A percentile compares a stretch with the other conserved stretches of the same genome.
These are phyloP conservation scores for Xylaria sp. DNA, from an alignment of 2,329 filamentous ascomycete genomes.

Conservation along the genomic window DNA sequence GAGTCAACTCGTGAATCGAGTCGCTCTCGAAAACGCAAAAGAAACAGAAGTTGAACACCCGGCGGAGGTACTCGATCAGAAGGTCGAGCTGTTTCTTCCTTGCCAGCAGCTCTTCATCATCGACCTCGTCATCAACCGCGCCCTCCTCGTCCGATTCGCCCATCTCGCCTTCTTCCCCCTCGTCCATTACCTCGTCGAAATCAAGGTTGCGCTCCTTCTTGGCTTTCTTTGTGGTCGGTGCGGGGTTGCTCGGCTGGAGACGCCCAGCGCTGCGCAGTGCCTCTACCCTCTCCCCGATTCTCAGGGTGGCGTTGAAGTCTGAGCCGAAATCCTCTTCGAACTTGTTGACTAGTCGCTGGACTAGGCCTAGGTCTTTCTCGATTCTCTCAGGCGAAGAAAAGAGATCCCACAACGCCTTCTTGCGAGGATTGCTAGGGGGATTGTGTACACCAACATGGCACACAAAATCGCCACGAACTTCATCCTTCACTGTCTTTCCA, in stretches of 20 bases:
- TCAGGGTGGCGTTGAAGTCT: slow-evolving; percentile 74
- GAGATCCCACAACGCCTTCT: slow-evolving; percentile 95
- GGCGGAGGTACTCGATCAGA: slow-evolving; percentile 91
- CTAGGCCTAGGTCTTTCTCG: slow-evolving; percentile 84
- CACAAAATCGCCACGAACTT: slow-evolving; percentile 91
- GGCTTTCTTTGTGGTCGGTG: slow-evolving; percentile 60
- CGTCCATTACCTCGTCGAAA: slow-evolving; percentile 64
- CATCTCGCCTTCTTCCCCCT: slow-evolving; percentile 65
- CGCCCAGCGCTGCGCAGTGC: slow-evolving; percentile 75
- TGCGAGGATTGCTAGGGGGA: slow-evolving; percentile 80
- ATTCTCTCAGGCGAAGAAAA: slow-evolving; percentile 94
- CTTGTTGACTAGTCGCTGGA: slow-evolving; percentile 78
- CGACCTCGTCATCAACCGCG: slow-evolving; percentile 77
- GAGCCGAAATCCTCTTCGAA: slow-evolving; percentile 83
- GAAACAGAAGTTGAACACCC: slow-evolving; percentile 99
- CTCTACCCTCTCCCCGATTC: slow-evolving; percentile 86
- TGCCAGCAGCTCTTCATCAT: slow-evolving; percentile 84
- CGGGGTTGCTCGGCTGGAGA: slow-evolving; percentile 67
- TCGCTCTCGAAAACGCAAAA: slow-evolving; percentile 99
- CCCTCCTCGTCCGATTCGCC: slow-evolving; percentile 83
- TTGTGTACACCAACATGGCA: slow-evolving; percentile 97
- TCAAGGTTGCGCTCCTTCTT: slow-evolving; percentile 64
- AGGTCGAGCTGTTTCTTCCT: slow-evolving; percentile 98
- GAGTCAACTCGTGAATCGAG: slow-evolving; percentile 90
- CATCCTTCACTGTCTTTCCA: slow-evolving; percentile 94